These are phyloP conservation scores for Umbilicus rupestris DNA, from an alignment of 164 flowering plant species.

Conservation along the genomic window DNA sequence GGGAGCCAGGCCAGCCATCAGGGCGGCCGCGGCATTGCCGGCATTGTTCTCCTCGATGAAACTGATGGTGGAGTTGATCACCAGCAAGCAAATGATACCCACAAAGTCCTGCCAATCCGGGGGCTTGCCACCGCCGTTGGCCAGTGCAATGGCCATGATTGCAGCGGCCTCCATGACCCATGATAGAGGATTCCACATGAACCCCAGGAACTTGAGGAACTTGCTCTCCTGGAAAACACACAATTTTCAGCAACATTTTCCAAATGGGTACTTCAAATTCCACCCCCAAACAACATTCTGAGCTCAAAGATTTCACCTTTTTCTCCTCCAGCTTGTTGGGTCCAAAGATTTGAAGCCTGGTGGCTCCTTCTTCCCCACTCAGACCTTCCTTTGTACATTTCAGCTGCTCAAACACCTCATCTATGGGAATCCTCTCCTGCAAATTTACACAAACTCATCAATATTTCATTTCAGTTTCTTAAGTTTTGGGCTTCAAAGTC, in stretches of 20 bases:
- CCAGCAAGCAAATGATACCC: background rate
- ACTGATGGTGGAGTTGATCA: background rate
- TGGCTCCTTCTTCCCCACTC: constrained; percentile 39
- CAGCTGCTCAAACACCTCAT: constrained; percentile 64
- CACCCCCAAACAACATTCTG: background rate
- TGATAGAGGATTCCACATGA: constrained; percentile 1
- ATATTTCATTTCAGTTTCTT: background rate
- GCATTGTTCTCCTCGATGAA: constrained; percentile 1
- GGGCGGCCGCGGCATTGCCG: background rate
- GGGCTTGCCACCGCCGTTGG: background rate
- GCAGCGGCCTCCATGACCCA: constrained; percentile 5
- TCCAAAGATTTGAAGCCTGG: constrained; percentile 57
- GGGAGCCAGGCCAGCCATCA: background rate
- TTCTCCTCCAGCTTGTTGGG: constrained; percentile 82
- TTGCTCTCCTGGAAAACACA: background rate
- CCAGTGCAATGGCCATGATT: background rate
- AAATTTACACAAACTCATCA: constrained; percentile 1
- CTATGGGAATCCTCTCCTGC: constrained; percentile 56
- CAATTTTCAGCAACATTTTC: background rate
- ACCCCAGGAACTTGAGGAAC: background rate
- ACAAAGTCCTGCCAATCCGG: constrained; percentile 6
- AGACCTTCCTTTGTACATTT: constrained; percentile 62
- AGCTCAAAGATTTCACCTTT: constrained; percentile 26
- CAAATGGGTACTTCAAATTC: constrained; percentile 6
- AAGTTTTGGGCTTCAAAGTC: background rate